These are phyloP conservation scores for Colletotrichum paranaense DNA, from an alignment of 2,329 filamentous ascomycete genomes.

Conservation along the genomic window DNA sequence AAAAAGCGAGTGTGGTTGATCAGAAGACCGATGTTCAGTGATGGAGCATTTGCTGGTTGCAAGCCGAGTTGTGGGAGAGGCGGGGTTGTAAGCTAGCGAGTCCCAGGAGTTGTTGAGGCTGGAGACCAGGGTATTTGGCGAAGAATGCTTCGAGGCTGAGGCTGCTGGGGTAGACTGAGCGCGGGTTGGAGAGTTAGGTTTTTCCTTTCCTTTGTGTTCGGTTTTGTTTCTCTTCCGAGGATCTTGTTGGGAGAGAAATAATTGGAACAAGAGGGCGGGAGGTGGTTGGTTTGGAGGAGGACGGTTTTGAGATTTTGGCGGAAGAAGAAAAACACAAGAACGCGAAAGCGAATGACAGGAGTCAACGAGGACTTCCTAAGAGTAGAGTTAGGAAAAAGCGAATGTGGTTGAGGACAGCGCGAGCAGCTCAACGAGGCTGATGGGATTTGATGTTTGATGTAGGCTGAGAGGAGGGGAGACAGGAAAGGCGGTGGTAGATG, in stretches of 20 bases:
- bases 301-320: slow-evolving; percentile 37
- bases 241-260: slow-evolving; percentile 23
- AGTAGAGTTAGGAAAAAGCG: slow-evolving; percentile 57
- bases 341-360: slow-evolving; percentile 79
- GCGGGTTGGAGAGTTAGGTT: background rate
- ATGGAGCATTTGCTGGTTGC: slow-evolving; percentile 26
- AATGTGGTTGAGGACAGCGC: slow-evolving; percentile 50
- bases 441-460: slow-evolving; percentile 31
- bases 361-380: slow-evolving; percentile 78
- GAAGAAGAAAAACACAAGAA: slow-evolving; percentile 58
- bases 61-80: slow-evolving; percentile 5
- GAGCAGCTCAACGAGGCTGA: slow-evolving; percentile 36
- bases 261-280: slow-evolving; percentile 33
- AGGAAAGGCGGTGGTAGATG: slow-evolving; percentile 47
- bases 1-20: slow-evolving; percentile 48
- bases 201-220: background rate
- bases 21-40: slow-evolving; percentile 26
- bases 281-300: slow-evolving; percentile 40
- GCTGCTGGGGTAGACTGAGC: background rate
- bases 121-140: slow-evolving; percentile 21
- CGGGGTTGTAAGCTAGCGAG: background rate
- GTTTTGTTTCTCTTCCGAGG: slow-evolving; percentile 28
- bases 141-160: slow-evolving; percentile 6
- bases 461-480: slow-evolving; percentile 46
- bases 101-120: slow-evolving; percentile 10